Evolutionary conservation across 495 filamentous ascomycete genomes (phyloP), one percentile per base, ranked within the genome.

Genomic region (Trichodelitschia bisporula): DNA sequence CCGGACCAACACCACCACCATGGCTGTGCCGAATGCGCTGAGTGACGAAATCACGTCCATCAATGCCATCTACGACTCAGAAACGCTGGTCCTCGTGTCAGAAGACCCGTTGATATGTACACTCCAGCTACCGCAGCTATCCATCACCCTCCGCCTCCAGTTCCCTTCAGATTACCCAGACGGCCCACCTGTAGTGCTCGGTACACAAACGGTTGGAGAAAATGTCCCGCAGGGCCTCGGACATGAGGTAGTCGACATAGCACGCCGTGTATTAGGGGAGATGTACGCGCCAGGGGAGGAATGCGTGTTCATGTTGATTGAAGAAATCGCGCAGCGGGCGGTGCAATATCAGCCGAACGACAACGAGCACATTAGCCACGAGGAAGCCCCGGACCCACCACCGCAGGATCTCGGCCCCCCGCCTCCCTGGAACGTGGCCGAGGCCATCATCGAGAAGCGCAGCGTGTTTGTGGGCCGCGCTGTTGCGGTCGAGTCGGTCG

Each of bases 21-120:
- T 24, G 21, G 12, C 21, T 24, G 12, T 8, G 8, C 12, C 27
- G 9, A 16, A n/a, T n/a, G n/a, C 84, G 19, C 67, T 92, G 15
- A 46, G 44, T 23, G 77, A 93, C 52, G 86, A 97, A 53, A 55
- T 84, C 11, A 72, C 74, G 43, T 79, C 77, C 29, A 77, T 97
- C 37, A 91, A 86, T 48, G 77, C 84, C 14, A 97, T 97, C 39
- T 97, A 89, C 53, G 76, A 71, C 15, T 61, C 66, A 11, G 51
- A 58, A 24, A 76, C 74, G 4, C 52, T 92, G 15, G 40, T 31
- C 31, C 36, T 2, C 45, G 49, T 38, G 43, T 15, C 37, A 41
- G n/a, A n/a, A n/a, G n/a, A 13, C 26, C 42, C 5, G 11, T 62
- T 34, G 45, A 69, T 33, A 53, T 75, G 31, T 52, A 49, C 33